Base-by-base conservation (phyloP, 768 basidiomycete genomes). In the Lanmaoa rubissima region DNA sequence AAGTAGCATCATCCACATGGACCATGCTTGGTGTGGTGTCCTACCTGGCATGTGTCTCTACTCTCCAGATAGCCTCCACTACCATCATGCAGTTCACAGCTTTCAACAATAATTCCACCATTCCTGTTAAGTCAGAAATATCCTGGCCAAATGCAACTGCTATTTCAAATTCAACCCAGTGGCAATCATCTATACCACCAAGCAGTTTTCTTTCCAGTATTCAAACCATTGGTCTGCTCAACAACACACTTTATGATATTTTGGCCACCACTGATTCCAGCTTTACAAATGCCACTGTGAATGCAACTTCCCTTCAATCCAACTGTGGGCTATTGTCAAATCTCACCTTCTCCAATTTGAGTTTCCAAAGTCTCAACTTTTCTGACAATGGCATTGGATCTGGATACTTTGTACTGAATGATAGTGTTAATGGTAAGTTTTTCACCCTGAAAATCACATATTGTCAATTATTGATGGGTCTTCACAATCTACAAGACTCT, bases 11-110 rank as follows among this genome's bases (percentile, higher is more conserved):
- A 12, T 69, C 65, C 3, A 6, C 47, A 13, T 47, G 43, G 51
- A 31, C 50, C 9, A 41, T 58, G 17, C 19, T 67, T 12, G n/a
- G n/a, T n/a, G n/a, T n/a, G n/a, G n/a, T n/a, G n/a, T n/a, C n/a
- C n/a, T n/a, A n/a, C n/a, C n/a, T n/a, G n/a, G n/a, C n/a, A n/a
- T n/a, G n/a, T n/a, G n/a, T n/a, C n/a, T n/a, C n/a, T n/a, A n/a
- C n/a, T 58, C n/a, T n/a, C n/a, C n/a, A n/a, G 53, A 60, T 63
- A 43, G 28, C 62, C 2, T 64, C 68, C 2, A 51, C 68, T 0
- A 46, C 68, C 2, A 53, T 70, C 28, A 61, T 70, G 53, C 49
- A 65, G 26, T 56, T 70, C 0, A 54, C 45, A 36, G 40, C 57
- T 2, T 59, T 63, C 41, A 56, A 66, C 19, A 48, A 38, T 5